Conservation (phyloP, 2,329 filamentous ascomycete genomes). For the Xylaria sp. region DNA sequence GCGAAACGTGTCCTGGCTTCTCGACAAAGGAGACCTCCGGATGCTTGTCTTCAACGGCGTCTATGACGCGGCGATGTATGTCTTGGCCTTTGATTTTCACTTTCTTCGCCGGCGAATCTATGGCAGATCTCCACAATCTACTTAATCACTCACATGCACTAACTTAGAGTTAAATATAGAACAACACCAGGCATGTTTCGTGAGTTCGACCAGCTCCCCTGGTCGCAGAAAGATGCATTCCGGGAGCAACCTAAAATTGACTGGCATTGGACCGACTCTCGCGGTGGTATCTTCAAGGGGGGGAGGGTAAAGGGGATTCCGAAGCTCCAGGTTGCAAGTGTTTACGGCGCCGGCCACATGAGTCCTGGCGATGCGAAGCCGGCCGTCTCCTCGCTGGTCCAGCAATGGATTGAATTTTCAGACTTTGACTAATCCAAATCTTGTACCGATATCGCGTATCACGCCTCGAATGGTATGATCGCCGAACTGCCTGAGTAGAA, state of each 20-base stretch:
- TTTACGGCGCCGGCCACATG: conserved; percentile 28
- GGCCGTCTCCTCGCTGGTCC: conserved; percentile 29
- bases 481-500: conserved; percentile 42
- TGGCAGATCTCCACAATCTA: no score
- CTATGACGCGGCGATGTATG: conserved; percentile 31
- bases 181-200: conserved; percentile 27
- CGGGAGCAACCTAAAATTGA: conserved; percentile 16
- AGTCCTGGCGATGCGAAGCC: conserved; percentile 31
- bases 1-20: conserved; percentile 30
- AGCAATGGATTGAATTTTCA: conserved; percentile 20
- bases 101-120: neutral
- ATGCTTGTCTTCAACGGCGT: conserved; percentile 31
- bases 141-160: neutral
- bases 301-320: conserved; percentile 26
- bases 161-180: conserved; percentile 8
- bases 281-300: conserved; percentile 5
- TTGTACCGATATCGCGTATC: conserved; percentile 28
- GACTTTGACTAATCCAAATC: neutral
- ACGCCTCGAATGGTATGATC: conserved; percentile 45
- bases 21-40: conserved; percentile 23
- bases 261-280: conserved; percentile 24
- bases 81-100: neutral
- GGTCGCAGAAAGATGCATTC: conserved; percentile 24
- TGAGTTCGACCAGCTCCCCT: conserved; percentile 28
- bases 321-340: conserved; percentile 25